A percentile compares a stretch with the other conserved stretches of the same genome.
phyloP scores from a whole-genome alignment of 164 flowering plant genomes.

The Berberis vulgaris region DNA sequence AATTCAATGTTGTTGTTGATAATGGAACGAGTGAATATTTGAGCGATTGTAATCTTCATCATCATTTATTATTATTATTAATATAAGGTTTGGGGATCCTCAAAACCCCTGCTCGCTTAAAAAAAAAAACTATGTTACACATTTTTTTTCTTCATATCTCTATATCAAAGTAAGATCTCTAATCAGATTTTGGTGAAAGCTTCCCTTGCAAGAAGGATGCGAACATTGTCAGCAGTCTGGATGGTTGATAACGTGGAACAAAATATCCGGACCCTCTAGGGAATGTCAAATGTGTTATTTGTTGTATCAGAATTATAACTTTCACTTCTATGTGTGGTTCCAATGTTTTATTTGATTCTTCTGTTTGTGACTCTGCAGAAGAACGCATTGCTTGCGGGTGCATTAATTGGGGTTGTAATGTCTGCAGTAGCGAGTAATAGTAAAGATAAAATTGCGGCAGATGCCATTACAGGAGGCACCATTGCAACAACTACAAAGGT shows the following conservation, averaged over 20 bases:
- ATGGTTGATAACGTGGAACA: conserved; percentile 20
- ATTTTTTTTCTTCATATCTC: too few relatives aligned
- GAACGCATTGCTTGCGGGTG: conserved; percentile 61
- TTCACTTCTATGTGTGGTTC: neutral
- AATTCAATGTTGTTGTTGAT: too few relatives aligned
- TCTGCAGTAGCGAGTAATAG: conserved; percentile 34
- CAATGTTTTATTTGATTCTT: neutral
- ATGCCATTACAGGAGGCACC: conserved; percentile 66
- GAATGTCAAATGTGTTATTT: neutral
- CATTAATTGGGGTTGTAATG: conserved; percentile 44
- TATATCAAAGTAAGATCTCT: too few relatives aligned
- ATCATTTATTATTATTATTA: too few relatives aligned
- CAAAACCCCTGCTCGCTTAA: too few relatives aligned
- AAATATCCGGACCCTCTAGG: conserved; percentile 33
- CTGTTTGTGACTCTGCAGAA: conserved; percentile 31
- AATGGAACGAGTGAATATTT: too few relatives aligned
- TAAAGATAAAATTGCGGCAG: conserved; percentile 38
- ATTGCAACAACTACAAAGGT: conserved; percentile 62
- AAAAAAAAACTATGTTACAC: too few relatives aligned
- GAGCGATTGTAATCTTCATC: too few relatives aligned
- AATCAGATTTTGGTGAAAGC: conserved; percentile 9
- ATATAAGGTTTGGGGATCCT: too few relatives aligned
- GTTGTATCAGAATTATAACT: neutral
- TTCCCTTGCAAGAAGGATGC: conserved; percentile 20
- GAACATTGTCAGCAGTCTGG: conserved; percentile 16